These are phyloP conservation scores for Hyphopichia wangnamkhiaoensis DNA, from an alignment of 1,139 yeast species.

Conservation along the genomic window DNA sequence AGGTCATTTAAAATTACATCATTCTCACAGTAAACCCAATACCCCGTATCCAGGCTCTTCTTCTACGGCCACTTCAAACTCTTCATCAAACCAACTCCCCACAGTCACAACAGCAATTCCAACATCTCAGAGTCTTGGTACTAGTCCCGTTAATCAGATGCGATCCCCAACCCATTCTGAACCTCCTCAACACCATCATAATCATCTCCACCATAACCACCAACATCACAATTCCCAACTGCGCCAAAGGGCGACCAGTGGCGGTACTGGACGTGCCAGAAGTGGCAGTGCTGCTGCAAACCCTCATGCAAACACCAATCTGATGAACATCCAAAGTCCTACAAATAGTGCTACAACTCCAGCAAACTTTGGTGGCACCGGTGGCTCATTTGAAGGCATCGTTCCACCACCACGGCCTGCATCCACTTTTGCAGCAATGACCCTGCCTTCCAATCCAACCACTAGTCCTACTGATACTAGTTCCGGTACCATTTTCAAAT, in stretches of 20 bases:
- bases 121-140: slow-evolving; percentile 6
- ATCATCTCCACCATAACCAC: too few species aligned
- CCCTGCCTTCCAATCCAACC: neutral
- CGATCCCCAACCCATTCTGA: slow-evolving; percentile 2
- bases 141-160: slow-evolving; percentile 6
- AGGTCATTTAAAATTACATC: slow-evolving; percentile 26
- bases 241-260: neutral
- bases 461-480: too few species aligned
- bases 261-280: neutral
- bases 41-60: slow-evolving; percentile 2
- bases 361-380: neutral
- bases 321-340: neutral
- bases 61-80: neutral
- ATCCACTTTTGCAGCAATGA: slow-evolving; percentile 1
- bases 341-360: too few species aligned
- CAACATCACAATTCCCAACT: neutral
- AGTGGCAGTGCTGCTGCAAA: neutral
- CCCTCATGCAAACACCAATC: neutral
- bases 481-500: slow-evolving; percentile 6
- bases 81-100: neutral
- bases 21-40: slow-evolving; percentile 3
- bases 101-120: neutral
- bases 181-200: neutral
- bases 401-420: slow-evolving; percentile 6
- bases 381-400: neutral